Evolutionary conservation across 495 filamentous ascomycete species (phyloP), one percentile per base, ranked within the genome.

Genomic region (Penicillium salamii): DNA sequence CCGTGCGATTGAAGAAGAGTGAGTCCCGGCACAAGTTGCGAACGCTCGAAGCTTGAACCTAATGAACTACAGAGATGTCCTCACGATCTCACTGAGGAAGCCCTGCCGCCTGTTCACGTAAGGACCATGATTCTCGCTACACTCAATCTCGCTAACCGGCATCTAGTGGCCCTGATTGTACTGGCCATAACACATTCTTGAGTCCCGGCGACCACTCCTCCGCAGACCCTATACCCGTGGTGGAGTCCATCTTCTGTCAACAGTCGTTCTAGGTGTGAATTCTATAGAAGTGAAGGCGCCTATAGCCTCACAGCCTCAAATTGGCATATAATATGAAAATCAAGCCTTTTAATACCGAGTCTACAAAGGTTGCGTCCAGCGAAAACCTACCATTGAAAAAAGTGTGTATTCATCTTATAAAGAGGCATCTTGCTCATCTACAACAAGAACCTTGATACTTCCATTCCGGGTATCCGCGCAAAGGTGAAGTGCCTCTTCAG

Each of bases 401-500:
- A n/a, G n/a, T n/a, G n/a, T n/a, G n/a, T n/a, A n/a, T n/a, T 32
- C 3, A 50, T 59, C 42, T 56, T 11, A 63, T 42, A 63, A 19
- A 12, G 58, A 63, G 7, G 53, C 61, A 7, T 78, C 71, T 20
- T 64, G 47, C 21, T 80, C 75, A 54, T 84, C 81, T 9, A 81
- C 72, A 29, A 86, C 74, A 43, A 81, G 73, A 0, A 85, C 72
- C 61, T 84, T 85, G 46, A 85, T 81, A 53, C 75, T 79, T 1
- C 72, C 73, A 19, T 71, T 74, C 5, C 54, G 62, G 1, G 69
- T 46, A 59, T 83, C 75, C 3, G 76, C 69, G 40, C 66, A 72
- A 7, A 78, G 34, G 20, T 82, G 65, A 53, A 85, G 61, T 0
- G 81, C 82, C 28, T 81, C 72, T 8, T 79, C 34, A 1, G 81